phyloP scores from a whole-genome alignment of 164 flowering plant genomes.

The Vitis vinifera region DNA sequence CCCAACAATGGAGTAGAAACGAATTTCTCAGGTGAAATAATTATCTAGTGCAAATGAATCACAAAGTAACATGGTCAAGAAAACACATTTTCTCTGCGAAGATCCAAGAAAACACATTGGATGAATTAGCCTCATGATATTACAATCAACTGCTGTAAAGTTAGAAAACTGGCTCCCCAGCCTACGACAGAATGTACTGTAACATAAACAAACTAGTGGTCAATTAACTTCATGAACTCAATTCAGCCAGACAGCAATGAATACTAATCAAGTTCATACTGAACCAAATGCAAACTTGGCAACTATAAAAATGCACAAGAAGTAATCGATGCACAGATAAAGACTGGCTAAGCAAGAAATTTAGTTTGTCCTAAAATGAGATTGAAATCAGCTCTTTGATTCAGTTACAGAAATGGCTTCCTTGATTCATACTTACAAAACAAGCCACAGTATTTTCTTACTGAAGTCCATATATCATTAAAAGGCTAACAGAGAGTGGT shows the following conservation, averaged over 20 bases:
- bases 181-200: too few species aligned
- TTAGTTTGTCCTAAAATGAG: neutral
- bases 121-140: neutral
- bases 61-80: neutral
- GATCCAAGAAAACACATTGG: neutral
- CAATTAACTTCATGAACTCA: neutral
- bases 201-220: neutral
- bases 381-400: neutral
- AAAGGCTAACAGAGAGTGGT: neutral
- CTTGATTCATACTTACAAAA: neutral
- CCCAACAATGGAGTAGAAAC: neutral
- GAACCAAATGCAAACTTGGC: neutral
- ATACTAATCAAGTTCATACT: neutral
- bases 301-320: neutral
- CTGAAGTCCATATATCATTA: neutral
- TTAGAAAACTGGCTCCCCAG: neutral
- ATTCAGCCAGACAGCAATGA: neutral
- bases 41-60: neutral
- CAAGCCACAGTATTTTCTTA: neutral
- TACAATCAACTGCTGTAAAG: neutral
- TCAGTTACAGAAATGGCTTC: neutral
- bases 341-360: neutral
- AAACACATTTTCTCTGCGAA: neutral
- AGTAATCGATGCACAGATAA: neutral
- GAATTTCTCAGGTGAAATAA: neutral